Base-by-base conservation (phyloP, 192 early-diverging fungal species). In the Linnemannia zychae region DNA sequence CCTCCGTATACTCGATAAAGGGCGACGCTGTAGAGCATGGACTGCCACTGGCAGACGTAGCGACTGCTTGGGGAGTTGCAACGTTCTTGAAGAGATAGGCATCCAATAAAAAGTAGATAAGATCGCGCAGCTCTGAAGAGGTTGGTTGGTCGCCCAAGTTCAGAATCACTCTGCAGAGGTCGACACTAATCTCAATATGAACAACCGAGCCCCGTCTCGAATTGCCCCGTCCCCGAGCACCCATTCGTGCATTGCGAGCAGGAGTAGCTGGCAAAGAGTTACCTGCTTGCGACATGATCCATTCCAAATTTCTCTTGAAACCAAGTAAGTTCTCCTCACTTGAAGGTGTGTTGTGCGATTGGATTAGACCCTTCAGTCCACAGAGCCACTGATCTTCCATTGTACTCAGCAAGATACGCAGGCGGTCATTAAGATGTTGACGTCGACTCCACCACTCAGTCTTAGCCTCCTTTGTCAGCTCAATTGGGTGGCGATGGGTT, bases 311-410 rank as follows among this genome's bases (percentile, higher is more conserved):
- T 31, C 75, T 69, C 77, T 94, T 89, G 78, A 95, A 93, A 50
- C 75, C 65, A 31, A 76, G 65, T 12, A 91, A 71, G 46, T 78
- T 77, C 33, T 36, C 74, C 9, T 46, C 38, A 15, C 76, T 71
- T 18, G 71, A 60, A 20, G 86, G 73, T 0, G 79, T 78, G 33
- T 75, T 82, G 68, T 89, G 75, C 6, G 88, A 80, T 28, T 80
- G 86, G 46, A 90, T 79, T 18, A 90, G 63, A 4, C 88, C 90
- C 77, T 93, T 93, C 80, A 98, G 96, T 11, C 94, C 97, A 20
- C 97, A 94, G 6, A 99, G 88, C 98, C 98, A 99, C 22, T 88
- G 88, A 44, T 87, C 78, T 75, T 99, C 96, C 18, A 99, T 92
- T 20, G 79, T 80, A 0, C 52, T 77, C 33, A 99, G 78, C 46